A percentile compares a stretch with the other conserved stretches of the same genome.
These are phyloP conservation scores for Clavispora fructus DNA, from an alignment of 805 yeast species.

Conservation along the genomic window DNA sequence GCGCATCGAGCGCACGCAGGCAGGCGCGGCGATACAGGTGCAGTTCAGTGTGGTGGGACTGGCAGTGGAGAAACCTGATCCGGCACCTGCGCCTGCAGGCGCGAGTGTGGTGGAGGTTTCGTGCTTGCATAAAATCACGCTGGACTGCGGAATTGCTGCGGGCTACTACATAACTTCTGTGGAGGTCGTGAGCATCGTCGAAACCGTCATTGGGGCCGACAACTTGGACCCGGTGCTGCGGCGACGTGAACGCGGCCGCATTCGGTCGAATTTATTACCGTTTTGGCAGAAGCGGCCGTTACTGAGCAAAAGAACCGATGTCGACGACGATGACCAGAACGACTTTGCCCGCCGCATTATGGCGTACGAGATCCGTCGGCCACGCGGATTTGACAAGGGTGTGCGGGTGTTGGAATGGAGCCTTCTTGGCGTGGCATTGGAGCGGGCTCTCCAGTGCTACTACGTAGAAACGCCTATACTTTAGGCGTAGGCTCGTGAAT, in stretches of 20 bases:
- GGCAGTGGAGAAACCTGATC: slow-evolving; percentile 43
- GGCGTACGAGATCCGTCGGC: slow-evolving; percentile 58
- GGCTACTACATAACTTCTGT: slow-evolving; percentile 58
- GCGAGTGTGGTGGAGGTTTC: slow-evolving; percentile 55
- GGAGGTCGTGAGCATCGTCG: slow-evolving; percentile 63
- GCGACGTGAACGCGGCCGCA: slow-evolving; percentile 61
- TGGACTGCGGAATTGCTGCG: slow-evolving; percentile 17
- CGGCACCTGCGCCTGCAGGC: slow-evolving; percentile 32
- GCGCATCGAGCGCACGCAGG: slow-evolving; percentile 51
- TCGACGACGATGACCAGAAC: slow-evolving; percentile 31
- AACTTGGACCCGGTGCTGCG: slow-evolving; percentile 43
- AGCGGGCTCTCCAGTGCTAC: slow-evolving; percentile 61
- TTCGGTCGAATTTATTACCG: slow-evolving; percentile 60
- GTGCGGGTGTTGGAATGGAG: slow-evolving; percentile 61
- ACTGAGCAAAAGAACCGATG: slow-evolving; percentile 34
- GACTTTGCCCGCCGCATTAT: slow-evolving; percentile 62
- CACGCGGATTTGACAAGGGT: slow-evolving; percentile 66
- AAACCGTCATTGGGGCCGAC: slow-evolving; percentile 50
- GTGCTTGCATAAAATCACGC: slow-evolving; percentile 37
- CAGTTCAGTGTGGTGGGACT: slow-evolving; percentile 48
- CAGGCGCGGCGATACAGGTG: slow-evolving; percentile 42
- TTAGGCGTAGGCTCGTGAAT: background rate
- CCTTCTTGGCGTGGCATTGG: slow-evolving; percentile 52
- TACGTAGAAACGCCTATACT: slow-evolving; percentile 49
- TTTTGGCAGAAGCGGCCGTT: slow-evolving; percentile 62